Evolutionary conservation across 1,284 basidiomycete species (phyloP).

Genomic region (Volvariella surrecta): DNA sequence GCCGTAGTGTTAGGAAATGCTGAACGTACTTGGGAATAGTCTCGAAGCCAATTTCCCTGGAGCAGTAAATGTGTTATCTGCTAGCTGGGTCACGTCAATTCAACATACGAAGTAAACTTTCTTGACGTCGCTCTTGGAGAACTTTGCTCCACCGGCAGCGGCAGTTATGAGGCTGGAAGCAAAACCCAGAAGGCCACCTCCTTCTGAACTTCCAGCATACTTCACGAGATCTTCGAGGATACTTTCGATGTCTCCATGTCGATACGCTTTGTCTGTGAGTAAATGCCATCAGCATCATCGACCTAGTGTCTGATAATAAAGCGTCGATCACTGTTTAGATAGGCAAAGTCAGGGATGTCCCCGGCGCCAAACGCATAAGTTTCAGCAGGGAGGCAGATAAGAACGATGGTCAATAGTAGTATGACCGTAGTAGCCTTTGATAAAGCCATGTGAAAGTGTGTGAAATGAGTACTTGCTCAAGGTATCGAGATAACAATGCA

Average conservation of each 20-base stretch:
- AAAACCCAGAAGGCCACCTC: slow-evolving; percentile 37
- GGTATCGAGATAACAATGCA: not conserved
- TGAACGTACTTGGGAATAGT: slow-evolving; percentile 44
- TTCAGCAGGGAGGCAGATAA: slow-evolving; percentile 36
- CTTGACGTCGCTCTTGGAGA: slow-evolving; percentile 51
- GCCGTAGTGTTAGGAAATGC: not conserved
- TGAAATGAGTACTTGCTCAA: not conserved
- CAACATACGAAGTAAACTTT: slow-evolving; percentile 54
- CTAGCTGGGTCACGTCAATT: not conserved
- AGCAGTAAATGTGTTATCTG: slow-evolving; percentile 2
- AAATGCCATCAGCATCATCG: slow-evolving; percentile 6
- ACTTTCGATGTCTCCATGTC: slow-evolving; percentile 70
- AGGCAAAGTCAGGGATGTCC: slow-evolving; percentile 55
- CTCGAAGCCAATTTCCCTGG: slow-evolving; percentile 58
- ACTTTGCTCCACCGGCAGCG: slow-evolving; percentile 46
- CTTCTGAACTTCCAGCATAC: slow-evolving; percentile 42
- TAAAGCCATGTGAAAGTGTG: slow-evolving; percentile 9
- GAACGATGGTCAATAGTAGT: slow-evolving; percentile 33
- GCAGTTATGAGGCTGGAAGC: slow-evolving; percentile 36
- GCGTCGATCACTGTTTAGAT: slow-evolving; percentile 38
- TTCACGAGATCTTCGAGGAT: slow-evolving; percentile 52
- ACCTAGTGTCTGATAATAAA: not conserved
- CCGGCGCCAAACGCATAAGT: slow-evolving; percentile 52
- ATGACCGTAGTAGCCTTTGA: slow-evolving; percentile 26
- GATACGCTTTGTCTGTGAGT: slow-evolving; percentile 54